Base-by-base conservation (phyloP, 2,329 filamentous ascomycete species). In the Hypocrella siamensis region DNA sequence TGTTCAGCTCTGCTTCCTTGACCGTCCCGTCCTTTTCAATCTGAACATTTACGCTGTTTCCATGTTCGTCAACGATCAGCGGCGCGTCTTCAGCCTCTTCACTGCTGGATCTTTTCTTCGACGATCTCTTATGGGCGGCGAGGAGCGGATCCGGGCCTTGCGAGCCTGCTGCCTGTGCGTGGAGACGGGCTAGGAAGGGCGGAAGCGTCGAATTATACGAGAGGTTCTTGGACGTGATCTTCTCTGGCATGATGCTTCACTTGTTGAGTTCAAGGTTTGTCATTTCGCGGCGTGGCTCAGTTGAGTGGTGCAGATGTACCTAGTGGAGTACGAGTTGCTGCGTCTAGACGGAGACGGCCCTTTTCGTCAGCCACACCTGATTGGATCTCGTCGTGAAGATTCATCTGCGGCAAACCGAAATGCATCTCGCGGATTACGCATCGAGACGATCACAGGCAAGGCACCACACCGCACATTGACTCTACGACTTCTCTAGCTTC, bases 21-120 rank as follows among this genome's bases (percentile, higher is more conserved):
- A 62, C 53, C 4, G 38, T 46, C 6, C 63, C 63, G 37, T 37
- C 60, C 28, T 49, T 48, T 32, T 53, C 56, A 4, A 67, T 49
- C 14, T 66, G 38, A 43, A 71, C 42, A 56, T 52, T 29, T 19
- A 77, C 66, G 19, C 76, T 65, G 33, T 82, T 78, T 31, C 73
- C 79, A 4, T 68, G 63, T 47, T 84, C 80, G 41, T 88, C 70
- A 4, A 90, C 71, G 31, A 83, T 73, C 0, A 83, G 64, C 0
- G 82, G 82, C 31, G 65, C 76, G 49, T 88, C 81, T 42, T 88
- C 81, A 10, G 78, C 79, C 37, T 84, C 74, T 26, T 76, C 75
- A 42, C 77, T 74, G 36, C 60, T 70, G 12, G 68, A 70, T 22
- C 63, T 65, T 54, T 60, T 67, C 56, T 61, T 67, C 35, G 46